Conservation (phyloP, 768 basidiomycete species). For the Auricularia sp. region DNA sequence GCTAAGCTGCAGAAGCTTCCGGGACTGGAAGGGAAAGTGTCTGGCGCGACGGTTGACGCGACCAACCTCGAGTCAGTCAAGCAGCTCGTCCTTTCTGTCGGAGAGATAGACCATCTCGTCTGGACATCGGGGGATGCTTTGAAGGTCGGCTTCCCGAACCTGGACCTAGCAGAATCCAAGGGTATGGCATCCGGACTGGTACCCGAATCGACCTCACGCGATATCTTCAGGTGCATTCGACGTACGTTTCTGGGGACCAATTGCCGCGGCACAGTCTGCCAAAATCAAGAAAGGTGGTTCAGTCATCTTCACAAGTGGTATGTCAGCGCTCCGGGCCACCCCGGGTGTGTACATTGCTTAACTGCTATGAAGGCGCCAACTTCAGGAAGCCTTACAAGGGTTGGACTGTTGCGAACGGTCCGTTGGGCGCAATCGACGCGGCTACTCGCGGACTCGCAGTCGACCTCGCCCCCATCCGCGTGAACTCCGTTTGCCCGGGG, state of each 20-base stretch:
- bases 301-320: constrained; percentile 2
- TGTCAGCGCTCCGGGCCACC: too few relatives aligned
- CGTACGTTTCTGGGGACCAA: constrained; percentile 5
- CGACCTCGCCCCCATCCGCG: constrained; percentile 9
- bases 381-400: background rate
- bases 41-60: constrained; percentile 1
- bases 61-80: constrained; percentile 3
- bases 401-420: background rate
- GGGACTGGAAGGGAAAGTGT: background rate
- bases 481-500: constrained; percentile 8
- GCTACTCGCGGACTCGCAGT: constrained; percentile 8
- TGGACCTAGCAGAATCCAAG: background rate
- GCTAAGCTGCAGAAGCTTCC: background rate
- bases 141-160: background rate
- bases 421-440: constrained; percentile 6
- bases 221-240: constrained; percentile 1
- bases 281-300: constrained; percentile 2
- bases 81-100: constrained; percentile 1
- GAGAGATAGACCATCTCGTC: constrained; percentile 9
- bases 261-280: constrained; percentile 1
- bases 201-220: background rate
- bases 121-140: constrained; percentile 7
- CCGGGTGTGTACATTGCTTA: too few relatives aligned
- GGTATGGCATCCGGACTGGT: background rate
- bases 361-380: too few relatives aligned